These are phyloP conservation scores for Narthecium ossifragum DNA, from an alignment of 106 monocot genomes.

Conservation along the genomic window DNA sequence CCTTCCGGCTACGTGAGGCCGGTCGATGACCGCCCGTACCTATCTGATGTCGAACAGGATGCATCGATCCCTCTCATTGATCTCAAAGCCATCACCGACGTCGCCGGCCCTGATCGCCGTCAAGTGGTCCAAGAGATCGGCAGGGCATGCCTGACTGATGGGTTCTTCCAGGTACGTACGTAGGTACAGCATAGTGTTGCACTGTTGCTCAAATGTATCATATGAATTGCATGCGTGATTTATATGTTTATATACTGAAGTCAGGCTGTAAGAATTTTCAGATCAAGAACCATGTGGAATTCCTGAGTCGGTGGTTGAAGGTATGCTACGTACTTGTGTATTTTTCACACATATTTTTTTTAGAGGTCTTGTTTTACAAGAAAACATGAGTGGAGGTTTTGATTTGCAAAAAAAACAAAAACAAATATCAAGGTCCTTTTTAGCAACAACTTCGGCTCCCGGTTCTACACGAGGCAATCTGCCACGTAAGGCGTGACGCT, in stretches of 20 bases:
- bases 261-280: neutral
- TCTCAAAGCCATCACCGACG: neutral
- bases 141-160: neutral
- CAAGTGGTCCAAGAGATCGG: neutral
- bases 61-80: neutral
- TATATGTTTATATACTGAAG: neutral
- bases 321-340: neutral
- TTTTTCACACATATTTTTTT: too few relatives aligned
- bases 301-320: neutral
- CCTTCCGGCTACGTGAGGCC: neutral
- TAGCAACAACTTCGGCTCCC: too few relatives aligned
- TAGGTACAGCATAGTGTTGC: too few relatives aligned
- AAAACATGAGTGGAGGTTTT: too few relatives aligned
- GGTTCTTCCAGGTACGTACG: neutral
- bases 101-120: neutral
- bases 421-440: too few relatives aligned
- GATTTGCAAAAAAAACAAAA: too few relatives aligned
- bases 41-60: neutral
- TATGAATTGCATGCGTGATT: neutral
- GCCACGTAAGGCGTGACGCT: too few relatives aligned
- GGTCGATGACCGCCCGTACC: neutral
- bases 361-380: too few relatives aligned
- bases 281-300: conserved; percentile 10
- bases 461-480: too few relatives aligned
- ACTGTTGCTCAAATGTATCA: neutral